Evolutionary conservation across 1,139 yeast genomes (phyloP).

Genomic region (Kodamaea arcana): DNA sequence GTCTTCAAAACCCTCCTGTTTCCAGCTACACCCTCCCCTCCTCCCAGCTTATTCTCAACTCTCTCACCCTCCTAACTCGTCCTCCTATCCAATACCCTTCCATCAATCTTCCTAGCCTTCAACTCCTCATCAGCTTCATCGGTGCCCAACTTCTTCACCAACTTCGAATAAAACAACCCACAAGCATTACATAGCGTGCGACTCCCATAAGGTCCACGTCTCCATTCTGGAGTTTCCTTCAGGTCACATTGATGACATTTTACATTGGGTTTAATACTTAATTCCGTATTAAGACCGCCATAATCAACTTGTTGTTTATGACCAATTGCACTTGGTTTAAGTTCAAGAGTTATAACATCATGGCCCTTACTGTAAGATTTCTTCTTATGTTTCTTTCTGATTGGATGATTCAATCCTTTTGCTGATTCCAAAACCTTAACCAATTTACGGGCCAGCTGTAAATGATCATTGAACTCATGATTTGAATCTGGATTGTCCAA

Average conservation of each 20-base stretch:
- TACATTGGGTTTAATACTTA: constrained; percentile 4
- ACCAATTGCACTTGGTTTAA: background rate
- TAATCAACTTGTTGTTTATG: constrained; percentile 5
- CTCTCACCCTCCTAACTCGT: constrained; percentile 1
- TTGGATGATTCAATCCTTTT: background rate
- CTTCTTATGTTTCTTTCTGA: background rate
- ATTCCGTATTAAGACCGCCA: constrained; percentile 9
- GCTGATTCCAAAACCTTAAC: background rate
- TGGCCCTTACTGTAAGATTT: background rate
- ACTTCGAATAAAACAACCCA: constrained; percentile 38
- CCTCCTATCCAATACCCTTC: constrained; percentile 9
- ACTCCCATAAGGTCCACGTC: constrained; percentile 43
- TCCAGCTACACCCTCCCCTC: no score
- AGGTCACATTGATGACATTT: constrained; percentile 14
- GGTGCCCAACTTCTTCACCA: constrained; percentile 25
- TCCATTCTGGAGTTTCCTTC: constrained; percentile 43
- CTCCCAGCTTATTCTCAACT: no score
- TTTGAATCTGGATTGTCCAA: background rate
- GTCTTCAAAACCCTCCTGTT: no score
- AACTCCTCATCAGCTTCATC: constrained; percentile 23
- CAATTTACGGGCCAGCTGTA: background rate
- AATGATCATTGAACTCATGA: background rate
- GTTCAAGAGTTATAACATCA: background rate
- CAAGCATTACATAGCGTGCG: constrained; percentile 46
- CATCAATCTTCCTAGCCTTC: constrained; percentile 16